Percentiles rank a stretch among this genome's conserved stretches.
Evolutionary conservation across 768 basidiomycete genomes (phyloP).

Genomic region (Austroboletus festivus): DNA sequence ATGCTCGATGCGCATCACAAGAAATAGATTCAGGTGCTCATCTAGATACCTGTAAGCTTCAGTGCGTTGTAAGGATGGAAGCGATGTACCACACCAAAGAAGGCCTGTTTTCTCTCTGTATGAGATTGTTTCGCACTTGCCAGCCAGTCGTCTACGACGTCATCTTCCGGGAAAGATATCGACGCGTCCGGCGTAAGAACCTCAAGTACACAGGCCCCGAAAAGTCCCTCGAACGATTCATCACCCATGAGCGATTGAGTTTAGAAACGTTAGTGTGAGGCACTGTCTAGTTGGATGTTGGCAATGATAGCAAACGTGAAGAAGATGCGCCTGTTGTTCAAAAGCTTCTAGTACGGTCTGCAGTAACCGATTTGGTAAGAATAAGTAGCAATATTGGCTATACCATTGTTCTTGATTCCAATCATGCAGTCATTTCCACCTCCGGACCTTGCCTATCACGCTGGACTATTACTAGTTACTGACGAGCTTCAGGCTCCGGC

Average conservation of each 20-base stretch:
- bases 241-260: conserved; percentile 16
- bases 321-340: conserved; percentile 18
- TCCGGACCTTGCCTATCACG: conserved; percentile 46
- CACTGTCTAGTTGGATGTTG: too few species aligned
- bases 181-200: conserved; percentile 66
- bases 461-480: conserved; percentile 58
- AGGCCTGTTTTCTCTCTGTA: conserved; percentile 61
- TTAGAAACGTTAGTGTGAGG: too few species aligned
- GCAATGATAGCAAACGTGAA: too few species aligned
- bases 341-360: conserved; percentile 13
- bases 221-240: conserved; percentile 60
- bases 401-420: too few species aligned
- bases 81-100: conserved; percentile 59
- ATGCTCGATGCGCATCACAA: conserved; percentile 37
- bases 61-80: conserved; percentile 8
- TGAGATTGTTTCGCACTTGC: conserved; percentile 38
- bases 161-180: conserved; percentile 53
- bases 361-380: conserved; percentile 19
- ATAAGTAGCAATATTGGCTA: too few species aligned
- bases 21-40: conserved; percentile 50
- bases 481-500: conserved; percentile 70
- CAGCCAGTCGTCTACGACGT: conserved; percentile 55
- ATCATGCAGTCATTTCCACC: conserved; percentile 50
- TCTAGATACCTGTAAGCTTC: conserved; percentile 37
- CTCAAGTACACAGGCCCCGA: conserved; percentile 55